These are phyloP conservation scores for Aspergillus costaricaensis DNA, from an alignment of 2,329 filamentous ascomycete genomes.

Conservation along the genomic window DNA sequence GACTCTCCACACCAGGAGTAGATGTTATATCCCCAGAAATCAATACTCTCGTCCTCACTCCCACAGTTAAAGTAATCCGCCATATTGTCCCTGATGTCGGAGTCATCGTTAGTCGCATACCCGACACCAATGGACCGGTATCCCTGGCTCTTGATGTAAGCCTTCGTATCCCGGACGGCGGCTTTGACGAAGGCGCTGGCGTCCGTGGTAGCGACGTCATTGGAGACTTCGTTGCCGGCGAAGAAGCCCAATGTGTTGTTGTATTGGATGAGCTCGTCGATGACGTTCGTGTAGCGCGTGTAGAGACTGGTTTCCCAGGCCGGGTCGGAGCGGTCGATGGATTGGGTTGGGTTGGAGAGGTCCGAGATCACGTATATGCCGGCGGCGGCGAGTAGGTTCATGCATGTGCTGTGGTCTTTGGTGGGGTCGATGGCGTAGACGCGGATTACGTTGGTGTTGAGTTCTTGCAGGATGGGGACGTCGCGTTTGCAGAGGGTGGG, in stretches of 20 bases:
- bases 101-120: slow-evolving; percentile 92
- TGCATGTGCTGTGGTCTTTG: slow-evolving; percentile 75
- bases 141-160: slow-evolving; percentile 77
- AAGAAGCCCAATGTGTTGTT: slow-evolving; percentile 94
- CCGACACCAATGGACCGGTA: slow-evolving; percentile 82
- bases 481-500: slow-evolving; percentile 73
- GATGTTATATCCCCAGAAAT: slow-evolving; percentile 99
- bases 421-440: slow-evolving; percentile 87
- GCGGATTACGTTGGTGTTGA: slow-evolving; percentile 87
- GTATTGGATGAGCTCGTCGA: slow-evolving; percentile 78
- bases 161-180: slow-evolving; percentile 90
- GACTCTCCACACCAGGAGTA: slow-evolving; percentile 97
- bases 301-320: slow-evolving; percentile 77
- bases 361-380: slow-evolving; percentile 95
- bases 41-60: slow-evolving; percentile 64
- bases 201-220: slow-evolving; percentile 79
- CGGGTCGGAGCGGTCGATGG: slow-evolving; percentile 83
- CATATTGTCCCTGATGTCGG: slow-evolving; percentile 74
- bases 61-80: slow-evolving; percentile 95
- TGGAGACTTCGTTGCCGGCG: slow-evolving; percentile 94
- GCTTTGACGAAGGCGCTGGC: slow-evolving; percentile 96
- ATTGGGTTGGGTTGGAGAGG: slow-evolving; percentile 74
- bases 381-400: slow-evolving; percentile 74
- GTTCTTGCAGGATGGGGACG: slow-evolving; percentile 73
- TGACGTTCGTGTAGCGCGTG: slow-evolving; percentile 74